Evolutionary conservation across 345 rosid species (phyloP).

Genomic region (Lagerstroemia speciosa): DNA sequence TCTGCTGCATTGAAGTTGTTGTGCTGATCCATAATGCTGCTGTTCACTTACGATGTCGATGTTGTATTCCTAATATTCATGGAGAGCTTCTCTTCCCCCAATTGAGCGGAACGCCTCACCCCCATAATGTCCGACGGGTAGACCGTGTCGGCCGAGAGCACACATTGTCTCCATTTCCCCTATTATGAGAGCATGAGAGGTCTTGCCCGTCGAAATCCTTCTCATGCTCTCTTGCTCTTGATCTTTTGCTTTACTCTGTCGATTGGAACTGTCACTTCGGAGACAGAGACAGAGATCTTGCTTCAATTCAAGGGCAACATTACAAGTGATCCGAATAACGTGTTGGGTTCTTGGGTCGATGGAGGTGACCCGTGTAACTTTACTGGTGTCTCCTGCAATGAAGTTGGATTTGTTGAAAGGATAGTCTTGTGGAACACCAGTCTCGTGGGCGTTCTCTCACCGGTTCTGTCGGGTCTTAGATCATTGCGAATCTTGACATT

Average conservation of each 20-base stretch:
- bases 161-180: constrained; percentile 11
- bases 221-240: constrained; percentile 43
- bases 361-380: constrained; percentile 55
- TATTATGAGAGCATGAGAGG: constrained; percentile 51
- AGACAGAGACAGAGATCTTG: constrained; percentile 60
- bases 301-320: constrained; percentile 71
- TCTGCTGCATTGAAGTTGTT: background rate
- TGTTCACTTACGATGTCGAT: background rate
- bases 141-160: constrained; percentile 23
- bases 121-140: constrained; percentile 65
- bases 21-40: background rate
- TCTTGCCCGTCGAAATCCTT: constrained; percentile 17
- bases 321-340: constrained; percentile 58
- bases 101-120: background rate
- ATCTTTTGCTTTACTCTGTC: constrained; percentile 26
- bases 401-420: constrained; percentile 63
- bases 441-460: constrained; percentile 56
- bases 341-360: constrained; percentile 56
- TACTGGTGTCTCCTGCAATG: constrained; percentile 67
- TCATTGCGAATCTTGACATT: constrained; percentile 73
- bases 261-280: constrained; percentile 25
- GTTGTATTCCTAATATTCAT: background rate
- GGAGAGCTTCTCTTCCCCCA: background rate
- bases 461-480: constrained; percentile 64
- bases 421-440: constrained; percentile 84